A percentile compares a stretch with the other conserved stretches of the same genome.
Evolutionary conservation across 768 basidiomycete species (phyloP).

Genomic region (Pulveroboletus ravenelii): DNA sequence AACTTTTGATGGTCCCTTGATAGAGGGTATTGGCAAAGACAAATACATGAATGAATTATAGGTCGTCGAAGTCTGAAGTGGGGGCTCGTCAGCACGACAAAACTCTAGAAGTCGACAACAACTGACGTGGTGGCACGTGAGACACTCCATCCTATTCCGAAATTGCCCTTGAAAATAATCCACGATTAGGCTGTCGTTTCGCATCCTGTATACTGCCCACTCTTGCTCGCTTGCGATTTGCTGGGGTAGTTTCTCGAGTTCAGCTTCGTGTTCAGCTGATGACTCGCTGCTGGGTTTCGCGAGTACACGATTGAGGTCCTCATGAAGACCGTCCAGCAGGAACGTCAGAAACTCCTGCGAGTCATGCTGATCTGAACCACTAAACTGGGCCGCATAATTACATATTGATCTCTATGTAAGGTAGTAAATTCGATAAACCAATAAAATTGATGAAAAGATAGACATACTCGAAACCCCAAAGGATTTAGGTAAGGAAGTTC

Average conservation of each 20-base stretch:
- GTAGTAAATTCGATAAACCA: slow-evolving; percentile 16
- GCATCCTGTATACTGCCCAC: slow-evolving; percentile 84
- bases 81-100: slow-evolving; percentile 9
- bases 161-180: slow-evolving; percentile 99
- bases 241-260: slow-evolving; percentile 79
- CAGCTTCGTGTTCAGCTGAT: slow-evolving; percentile 79
- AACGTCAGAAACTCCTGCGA: slow-evolving; percentile 96
- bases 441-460: slow-evolving; percentile 18
- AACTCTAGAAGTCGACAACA: neutral
- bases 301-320: slow-evolving; percentile 81
- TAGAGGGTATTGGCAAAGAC: slow-evolving; percentile 79
- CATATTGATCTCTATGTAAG: slow-evolving; percentile 50
- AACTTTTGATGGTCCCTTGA: slow-evolving; percentile 52
- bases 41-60: slow-evolving; percentile 97
- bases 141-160: slow-evolving; percentile 80
- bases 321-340: slow-evolving; percentile 87
- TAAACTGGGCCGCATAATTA: slow-evolving; percentile 65
- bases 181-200: slow-evolving; percentile 91
- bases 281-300: slow-evolving; percentile 59
- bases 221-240: slow-evolving; percentile 90
- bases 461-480: slow-evolving; percentile 75
- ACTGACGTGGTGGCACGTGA: slow-evolving; percentile 82
- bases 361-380: slow-evolving; percentile 89
- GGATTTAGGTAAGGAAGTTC: slow-evolving; percentile 82
- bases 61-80: slow-evolving; percentile 84